Conservation (phyloP, 2,329 filamentous ascomycete species). For the Fusarium albidum region DNA sequence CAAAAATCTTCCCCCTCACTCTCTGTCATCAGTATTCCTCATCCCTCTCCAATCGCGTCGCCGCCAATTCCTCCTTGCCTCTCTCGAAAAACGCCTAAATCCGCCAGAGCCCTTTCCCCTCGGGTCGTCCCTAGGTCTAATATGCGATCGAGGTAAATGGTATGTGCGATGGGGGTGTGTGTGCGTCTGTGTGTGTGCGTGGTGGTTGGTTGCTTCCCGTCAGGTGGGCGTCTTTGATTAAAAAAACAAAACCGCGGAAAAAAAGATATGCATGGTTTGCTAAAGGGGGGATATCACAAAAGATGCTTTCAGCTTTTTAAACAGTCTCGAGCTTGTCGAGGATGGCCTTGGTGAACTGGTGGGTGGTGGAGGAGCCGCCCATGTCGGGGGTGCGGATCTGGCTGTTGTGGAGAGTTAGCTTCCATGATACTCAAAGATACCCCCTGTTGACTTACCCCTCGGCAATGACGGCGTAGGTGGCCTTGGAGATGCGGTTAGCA, state of each 20-base stretch:
- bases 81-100: slow-evolving; percentile 33
- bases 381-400: slow-evolving; percentile 92
- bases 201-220: slow-evolving; percentile 3
- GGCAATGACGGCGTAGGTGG: slow-evolving; percentile 78
- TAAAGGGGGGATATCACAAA: slow-evolving; percentile 37
- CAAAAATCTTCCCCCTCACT: slow-evolving; percentile 30
- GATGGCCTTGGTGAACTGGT: slow-evolving; percentile 95
- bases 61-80: slow-evolving; percentile 16
- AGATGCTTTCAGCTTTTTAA: slow-evolving; percentile 54
- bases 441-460: slow-evolving; percentile 89
- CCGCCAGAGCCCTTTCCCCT: slow-evolving; percentile 23
- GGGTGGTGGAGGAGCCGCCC: slow-evolving; percentile 88
- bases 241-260: slow-evolving; percentile 23
- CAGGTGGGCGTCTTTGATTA: slow-evolving; percentile 7
- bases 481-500: slow-evolving; percentile 96
- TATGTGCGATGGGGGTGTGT: slow-evolving; percentile 15
- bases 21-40: slow-evolving; percentile 17
- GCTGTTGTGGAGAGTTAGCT: slow-evolving; percentile 63
- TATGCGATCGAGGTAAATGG: slow-evolving; percentile 32
- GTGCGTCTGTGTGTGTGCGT: background rate
- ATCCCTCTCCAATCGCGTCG: slow-evolving; percentile 17
- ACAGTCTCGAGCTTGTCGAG: slow-evolving; percentile 92
- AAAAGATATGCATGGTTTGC: slow-evolving; percentile 29
- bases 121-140: slow-evolving; percentile 30
- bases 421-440: too few relatives aligned